Base-by-base conservation (phyloP, 805 yeast genomes). In the Crinitomyces ghanaensis region DNA sequence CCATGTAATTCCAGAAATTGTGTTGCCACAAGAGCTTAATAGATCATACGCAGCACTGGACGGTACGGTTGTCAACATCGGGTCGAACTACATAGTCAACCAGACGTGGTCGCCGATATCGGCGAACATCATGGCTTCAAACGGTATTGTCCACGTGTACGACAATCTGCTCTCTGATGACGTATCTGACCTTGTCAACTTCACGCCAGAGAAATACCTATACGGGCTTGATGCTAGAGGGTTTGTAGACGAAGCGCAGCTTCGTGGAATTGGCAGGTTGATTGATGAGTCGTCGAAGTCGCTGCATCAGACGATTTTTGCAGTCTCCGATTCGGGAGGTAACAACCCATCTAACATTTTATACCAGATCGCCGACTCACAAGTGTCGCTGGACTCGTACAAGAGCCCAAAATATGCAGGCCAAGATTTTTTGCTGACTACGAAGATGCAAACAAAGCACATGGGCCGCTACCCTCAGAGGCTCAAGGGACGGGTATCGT, bases 161-260 rank as follows among this genome's bases (percentile, higher is more conserved):
- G 55, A 62, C 15, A 42, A 54, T 11, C 34, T 56, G 5, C 53
- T 12, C 42, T 56, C 35, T 32, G 39, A 18, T 9, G 31, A 56
- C 19, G 36, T 41, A 18, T 51, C 41, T 0, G 28, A 28, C 8
- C 21, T 51, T 5, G 34, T 70, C 13, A 42, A 39, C 2, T 69
- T 72, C 44, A 72, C 72, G 20, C 70, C 72, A 1, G 63, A 73
- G 41, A 77, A 73, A 47, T 68, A 72, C 43, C 51, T 78, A 2
- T 57, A 70, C 33, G 84, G 81, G 0, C 50, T 74, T 28, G 67
- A 74, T 38, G 74, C 72, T 32, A 62, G 76, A 2, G 62, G 62
- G 18, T 74, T 82, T 50, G 86, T 81, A 4, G 65, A 68, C n/a
- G 93, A 83, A 45, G 43, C 83, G 11, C 62, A 70, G 28, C 69